A percentile compares a stretch with the other conserved stretches of the same genome.
Conservation (phyloP, 129 eudicot species). For the Scalesia atractyloides region DNA sequence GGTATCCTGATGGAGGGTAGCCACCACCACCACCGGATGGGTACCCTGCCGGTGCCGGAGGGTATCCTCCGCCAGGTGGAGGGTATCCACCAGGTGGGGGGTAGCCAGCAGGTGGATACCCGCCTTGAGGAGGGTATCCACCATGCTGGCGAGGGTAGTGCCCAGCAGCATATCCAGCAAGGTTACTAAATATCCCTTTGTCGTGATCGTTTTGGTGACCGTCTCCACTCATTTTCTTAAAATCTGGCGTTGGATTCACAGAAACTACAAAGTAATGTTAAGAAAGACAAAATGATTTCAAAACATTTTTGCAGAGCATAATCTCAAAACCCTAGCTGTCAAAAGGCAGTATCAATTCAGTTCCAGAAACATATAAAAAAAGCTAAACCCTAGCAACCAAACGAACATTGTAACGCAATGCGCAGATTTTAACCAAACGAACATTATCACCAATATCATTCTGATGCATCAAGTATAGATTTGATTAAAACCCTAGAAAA, state of each 20-base stretch:
- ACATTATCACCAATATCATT: too few species aligned
- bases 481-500: too few species aligned
- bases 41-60: neutral
- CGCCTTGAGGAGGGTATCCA: conserved; percentile 2
- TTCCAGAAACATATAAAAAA: too few species aligned
- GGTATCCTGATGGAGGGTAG: too few species aligned
- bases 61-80: neutral
- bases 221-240: conserved; percentile 11
- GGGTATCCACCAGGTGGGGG: neutral
- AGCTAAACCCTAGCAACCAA: too few species aligned
- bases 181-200: conserved; percentile 1
- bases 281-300: neutral
- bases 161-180: conserved; percentile 13
- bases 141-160: neutral
- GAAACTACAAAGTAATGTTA: conserved; percentile 4
- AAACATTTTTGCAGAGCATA: neutral
- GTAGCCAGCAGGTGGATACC: too few species aligned
- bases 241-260: neutral
- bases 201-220: neutral
- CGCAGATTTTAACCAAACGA: too few species aligned
- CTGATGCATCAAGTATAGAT: too few species aligned
- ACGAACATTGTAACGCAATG: too few species aligned
- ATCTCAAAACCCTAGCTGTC: neutral
- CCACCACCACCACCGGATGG: neutral
- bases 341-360: too few species aligned